phyloP scores from a whole-genome alignment of 305 asterid species.

The Andrographis paniculata region DNA sequence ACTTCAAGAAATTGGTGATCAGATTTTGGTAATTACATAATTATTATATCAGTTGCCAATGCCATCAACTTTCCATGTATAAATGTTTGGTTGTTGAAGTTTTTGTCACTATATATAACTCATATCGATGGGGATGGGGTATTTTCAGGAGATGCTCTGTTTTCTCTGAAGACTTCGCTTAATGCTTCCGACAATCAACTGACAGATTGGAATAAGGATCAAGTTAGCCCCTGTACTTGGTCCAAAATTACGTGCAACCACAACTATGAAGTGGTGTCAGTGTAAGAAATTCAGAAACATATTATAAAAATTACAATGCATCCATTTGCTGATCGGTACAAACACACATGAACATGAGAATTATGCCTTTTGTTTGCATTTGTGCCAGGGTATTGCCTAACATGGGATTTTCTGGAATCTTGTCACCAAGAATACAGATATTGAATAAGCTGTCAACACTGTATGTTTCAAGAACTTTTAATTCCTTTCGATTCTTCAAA shows the following conservation, averaged over 20 bases:
- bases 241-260: slow-evolving; percentile 63
- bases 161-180: slow-evolving; percentile 52
- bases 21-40: no score
- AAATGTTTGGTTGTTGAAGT: no score
- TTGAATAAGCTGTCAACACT: slow-evolving; percentile 54
- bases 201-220: slow-evolving; percentile 65
- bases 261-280: slow-evolving; percentile 43
- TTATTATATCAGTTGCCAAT: no score
- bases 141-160: slow-evolving; percentile 67
- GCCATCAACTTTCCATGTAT: no score
- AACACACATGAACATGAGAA: neutral
- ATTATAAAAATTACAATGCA: neutral
- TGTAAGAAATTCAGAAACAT: slow-evolving; percentile 45
- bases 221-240: slow-evolving; percentile 97
- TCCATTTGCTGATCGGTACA: neutral
- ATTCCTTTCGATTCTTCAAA: neutral
- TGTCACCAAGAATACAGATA: slow-evolving; percentile 62
- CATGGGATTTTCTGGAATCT: slow-evolving; percentile 81
- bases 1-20: no score
- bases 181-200: slow-evolving; percentile 67
- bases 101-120: no score
- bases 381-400: slow-evolving; percentile 62
- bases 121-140: neutral
- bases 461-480: slow-evolving; percentile 29
- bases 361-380: neutral